Percentiles rank a stretch among this genome's conserved stretches.
These are phyloP conservation scores for Lathyrus aphaca DNA, from an alignment of 306 rosid species.

Conservation along the genomic window DNA sequence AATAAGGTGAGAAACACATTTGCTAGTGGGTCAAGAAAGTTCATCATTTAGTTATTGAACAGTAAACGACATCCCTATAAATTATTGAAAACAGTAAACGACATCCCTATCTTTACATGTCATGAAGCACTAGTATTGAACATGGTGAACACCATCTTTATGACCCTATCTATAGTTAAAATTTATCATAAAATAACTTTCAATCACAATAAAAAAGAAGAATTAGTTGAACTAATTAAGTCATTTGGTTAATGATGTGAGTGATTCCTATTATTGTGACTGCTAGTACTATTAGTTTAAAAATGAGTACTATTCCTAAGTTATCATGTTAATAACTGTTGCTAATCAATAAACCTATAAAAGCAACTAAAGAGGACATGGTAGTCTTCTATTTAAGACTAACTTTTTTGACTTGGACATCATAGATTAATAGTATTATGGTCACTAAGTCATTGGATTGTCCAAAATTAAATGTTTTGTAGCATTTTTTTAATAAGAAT, in stretches of 20 bases:
- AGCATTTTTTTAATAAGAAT: conserved; percentile 14
- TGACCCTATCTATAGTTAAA: not conserved
- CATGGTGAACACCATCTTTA: too few relatives aligned
- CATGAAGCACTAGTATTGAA: not conserved
- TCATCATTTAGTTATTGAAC: conserved; percentile 40
- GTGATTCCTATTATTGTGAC: conserved; percentile 21
- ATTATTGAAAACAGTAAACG: conserved; percentile 10
- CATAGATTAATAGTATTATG: conserved; percentile 25
- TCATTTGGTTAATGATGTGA: conserved; percentile 39
- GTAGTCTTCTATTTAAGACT: conserved; percentile 27
- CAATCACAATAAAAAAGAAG: conserved; percentile 6
- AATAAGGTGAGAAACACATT: conserved; percentile 28
- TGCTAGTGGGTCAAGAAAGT: not conserved
- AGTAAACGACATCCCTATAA: not conserved
- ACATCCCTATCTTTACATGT: not conserved
- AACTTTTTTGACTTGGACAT: conserved; percentile 41
- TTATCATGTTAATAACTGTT: conserved; percentile 21
- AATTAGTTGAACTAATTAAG: conserved; percentile 44
- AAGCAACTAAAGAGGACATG: conserved; percentile 30
- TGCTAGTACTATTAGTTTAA: conserved; percentile 32
- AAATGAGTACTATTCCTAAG: not conserved
- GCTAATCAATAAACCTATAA: conserved; percentile 24
- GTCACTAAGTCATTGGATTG: conserved; percentile 34
- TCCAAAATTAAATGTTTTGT: conserved; percentile 34
- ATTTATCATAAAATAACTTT: conserved; percentile 9